Conservation (phyloP, 768 basidiomycete species). For the Collybia sp. region DNA sequence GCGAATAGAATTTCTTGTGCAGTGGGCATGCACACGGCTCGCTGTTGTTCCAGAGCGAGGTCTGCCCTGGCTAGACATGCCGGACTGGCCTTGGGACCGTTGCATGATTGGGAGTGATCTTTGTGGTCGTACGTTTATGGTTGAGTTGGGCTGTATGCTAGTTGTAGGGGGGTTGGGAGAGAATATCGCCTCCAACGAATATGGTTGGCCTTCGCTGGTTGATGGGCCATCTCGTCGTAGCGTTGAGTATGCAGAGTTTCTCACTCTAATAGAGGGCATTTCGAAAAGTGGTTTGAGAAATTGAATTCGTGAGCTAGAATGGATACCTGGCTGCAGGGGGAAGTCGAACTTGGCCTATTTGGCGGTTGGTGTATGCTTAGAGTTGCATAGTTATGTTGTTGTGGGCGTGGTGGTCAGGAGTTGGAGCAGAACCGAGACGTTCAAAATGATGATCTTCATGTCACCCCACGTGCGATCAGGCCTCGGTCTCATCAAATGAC, state of each 20-base stretch:
- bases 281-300: slow-evolving; percentile 1
- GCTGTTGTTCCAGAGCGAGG: slow-evolving; percentile 24
- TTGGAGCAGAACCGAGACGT: too few relatives aligned
- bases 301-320: neutral
- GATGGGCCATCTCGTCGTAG: slow-evolving; percentile 5
- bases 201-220: too few relatives aligned
- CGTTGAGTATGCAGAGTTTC: slow-evolving; percentile 25
- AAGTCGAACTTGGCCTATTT: neutral
- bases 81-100: slow-evolving; percentile 1
- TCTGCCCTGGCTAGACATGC: slow-evolving; percentile 8
- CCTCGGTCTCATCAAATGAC: too few relatives aligned
- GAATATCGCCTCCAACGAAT: too few relatives aligned
- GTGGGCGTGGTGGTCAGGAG: too few relatives aligned
- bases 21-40: slow-evolving; percentile 32
- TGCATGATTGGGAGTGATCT: neutral
- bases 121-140: neutral
- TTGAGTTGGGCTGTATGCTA: too few relatives aligned
- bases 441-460: too few relatives aligned
- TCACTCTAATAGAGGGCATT: slow-evolving; percentile 50
- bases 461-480: too few relatives aligned
- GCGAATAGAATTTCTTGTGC: slow-evolving; percentile 14
- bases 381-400: too few relatives aligned
- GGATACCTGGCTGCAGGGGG: slow-evolving; percentile 6
- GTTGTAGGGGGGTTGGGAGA: too few relatives aligned
- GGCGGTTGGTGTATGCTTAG: too few relatives aligned